Conservation (phyloP, 2,329 filamentous ascomycete species). For the Bipolaris gigantea region DNA sequence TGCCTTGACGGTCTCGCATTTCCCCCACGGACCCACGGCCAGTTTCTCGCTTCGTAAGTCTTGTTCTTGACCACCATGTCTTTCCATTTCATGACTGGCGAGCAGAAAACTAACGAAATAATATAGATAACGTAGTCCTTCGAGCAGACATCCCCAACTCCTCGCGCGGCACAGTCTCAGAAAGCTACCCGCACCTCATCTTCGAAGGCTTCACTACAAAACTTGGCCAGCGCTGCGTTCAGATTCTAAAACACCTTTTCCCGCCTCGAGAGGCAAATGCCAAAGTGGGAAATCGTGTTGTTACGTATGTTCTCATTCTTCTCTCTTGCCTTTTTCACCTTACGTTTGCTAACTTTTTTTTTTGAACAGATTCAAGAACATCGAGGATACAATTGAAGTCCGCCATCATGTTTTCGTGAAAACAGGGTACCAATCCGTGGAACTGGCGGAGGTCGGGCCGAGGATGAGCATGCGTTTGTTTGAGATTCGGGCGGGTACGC, state of each 20-base stretch:
- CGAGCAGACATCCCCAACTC: slow-evolving; percentile 90
- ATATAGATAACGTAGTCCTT: slow-evolving; percentile 76
- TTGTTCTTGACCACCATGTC: background rate
- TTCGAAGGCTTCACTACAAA: slow-evolving; percentile 90
- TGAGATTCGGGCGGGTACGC: slow-evolving; percentile 85
- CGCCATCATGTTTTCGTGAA: slow-evolving; percentile 92
- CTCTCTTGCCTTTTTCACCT: background rate
- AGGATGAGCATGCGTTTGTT: slow-evolving; percentile 97
- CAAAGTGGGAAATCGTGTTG: slow-evolving; percentile 83
- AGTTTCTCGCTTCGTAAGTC: slow-evolving; percentile 71
- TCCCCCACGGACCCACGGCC: slow-evolving; percentile 84
- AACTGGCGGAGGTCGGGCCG: slow-evolving; percentile 58
- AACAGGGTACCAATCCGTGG: slow-evolving; percentile 83
- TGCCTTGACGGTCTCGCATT: slow-evolving; percentile 81
- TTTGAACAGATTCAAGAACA: slow-evolving; percentile 64
- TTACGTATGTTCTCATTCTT: slow-evolving; percentile 44
- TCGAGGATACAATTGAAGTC: slow-evolving; percentile 85
- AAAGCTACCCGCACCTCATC: slow-evolving; percentile 72
- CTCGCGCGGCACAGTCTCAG: slow-evolving; percentile 67
- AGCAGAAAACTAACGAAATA: background rate
- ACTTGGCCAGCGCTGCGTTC: slow-evolving; percentile 79
- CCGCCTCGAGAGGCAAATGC: slow-evolving; percentile 79
- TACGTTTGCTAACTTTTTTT: background rate
- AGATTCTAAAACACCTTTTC: slow-evolving; percentile 91
- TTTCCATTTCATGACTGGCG: background rate